These are phyloP conservation scores for Paecilomyces sp. DNA, from an alignment of 2,329 filamentous ascomycete species.

Conservation along the genomic window DNA sequence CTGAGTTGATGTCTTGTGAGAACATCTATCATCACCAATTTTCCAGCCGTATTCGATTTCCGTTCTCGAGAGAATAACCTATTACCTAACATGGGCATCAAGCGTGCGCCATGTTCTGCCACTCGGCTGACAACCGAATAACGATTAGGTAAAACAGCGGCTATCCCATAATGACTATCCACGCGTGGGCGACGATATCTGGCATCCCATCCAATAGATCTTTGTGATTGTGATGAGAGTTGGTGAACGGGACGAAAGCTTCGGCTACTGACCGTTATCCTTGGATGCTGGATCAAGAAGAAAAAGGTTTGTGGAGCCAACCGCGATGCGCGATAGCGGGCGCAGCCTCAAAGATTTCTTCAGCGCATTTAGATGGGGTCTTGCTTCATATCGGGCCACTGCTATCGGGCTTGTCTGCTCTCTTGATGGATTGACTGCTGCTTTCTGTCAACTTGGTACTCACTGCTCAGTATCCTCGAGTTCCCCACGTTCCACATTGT, in stretches of 20 bases:
- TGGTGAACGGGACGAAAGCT: neutral
- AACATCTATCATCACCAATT: neutral
- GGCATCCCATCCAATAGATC: neutral
- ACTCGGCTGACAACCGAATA: neutral
- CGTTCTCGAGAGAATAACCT: neutral
- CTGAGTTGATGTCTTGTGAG: neutral
- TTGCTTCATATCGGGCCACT: neutral
- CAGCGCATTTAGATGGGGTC: neutral
- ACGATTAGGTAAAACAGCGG: neutral
- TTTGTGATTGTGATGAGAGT: neutral
- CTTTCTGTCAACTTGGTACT: neutral
- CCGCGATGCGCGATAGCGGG: neutral
- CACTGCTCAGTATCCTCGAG: neutral
- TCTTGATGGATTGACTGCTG: neutral
- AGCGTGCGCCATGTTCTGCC: neutral
- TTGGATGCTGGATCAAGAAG: neutral
- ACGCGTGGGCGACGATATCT: neutral
- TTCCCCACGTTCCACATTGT: neutral
- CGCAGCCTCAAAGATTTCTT: neutral
- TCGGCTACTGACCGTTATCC: neutral
- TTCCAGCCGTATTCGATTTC: neutral
- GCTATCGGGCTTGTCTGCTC: neutral
- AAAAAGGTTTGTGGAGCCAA: neutral
- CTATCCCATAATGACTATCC: neutral
- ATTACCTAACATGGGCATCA: neutral